A percentile compares a stretch with the other conserved stretches of the same genome.
Evolutionary conservation across 345 rosid species (phyloP).

Genomic region (Mangifera indica): DNA sequence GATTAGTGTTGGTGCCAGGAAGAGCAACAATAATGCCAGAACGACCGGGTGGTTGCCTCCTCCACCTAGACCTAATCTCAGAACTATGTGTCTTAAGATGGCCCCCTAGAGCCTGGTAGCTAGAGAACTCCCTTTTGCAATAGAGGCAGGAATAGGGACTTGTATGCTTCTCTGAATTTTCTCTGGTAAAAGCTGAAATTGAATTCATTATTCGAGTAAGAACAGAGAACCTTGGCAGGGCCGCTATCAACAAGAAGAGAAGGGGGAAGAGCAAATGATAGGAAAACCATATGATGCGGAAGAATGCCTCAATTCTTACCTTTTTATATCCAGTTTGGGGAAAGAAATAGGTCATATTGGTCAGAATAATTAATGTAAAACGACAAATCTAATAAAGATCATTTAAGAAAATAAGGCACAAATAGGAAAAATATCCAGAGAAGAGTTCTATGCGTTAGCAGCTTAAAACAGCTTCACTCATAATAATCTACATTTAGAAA

Average conservation of each 20-base stretch:
- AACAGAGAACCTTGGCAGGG: background rate
- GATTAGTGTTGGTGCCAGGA: slow-evolving; percentile 7
- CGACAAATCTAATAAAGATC: slow-evolving; percentile 21
- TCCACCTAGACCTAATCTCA: slow-evolving; percentile 16
- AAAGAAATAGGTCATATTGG: slow-evolving; percentile 11
- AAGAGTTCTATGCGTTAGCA: slow-evolving; percentile 8
- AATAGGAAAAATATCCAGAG: slow-evolving; percentile 21
- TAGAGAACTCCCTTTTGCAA: slow-evolving; percentile 23
- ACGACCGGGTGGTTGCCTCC: slow-evolving; percentile 2
- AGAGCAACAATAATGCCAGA: slow-evolving; percentile 10
- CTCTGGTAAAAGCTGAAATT: background rate
- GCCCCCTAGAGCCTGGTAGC: slow-evolving; percentile 27
- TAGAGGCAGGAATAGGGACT: slow-evolving; percentile 19
- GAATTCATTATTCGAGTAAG: slow-evolving; percentile 25
- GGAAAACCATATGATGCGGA: slow-evolving; percentile 13
- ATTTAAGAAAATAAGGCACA: slow-evolving; percentile 14
- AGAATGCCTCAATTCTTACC: slow-evolving; percentile 14
- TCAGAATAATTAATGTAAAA: slow-evolving; percentile 21
- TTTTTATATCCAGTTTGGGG: slow-evolving; percentile 22
- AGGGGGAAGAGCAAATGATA: background rate
- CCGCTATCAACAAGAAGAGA: slow-evolving; percentile 17
- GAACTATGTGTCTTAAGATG: slow-evolving; percentile 32
- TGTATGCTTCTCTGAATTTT: slow-evolving; percentile 17
- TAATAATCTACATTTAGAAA: slow-evolving; percentile 13
- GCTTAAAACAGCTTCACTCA: slow-evolving; percentile 4